A percentile compares a stretch with the other conserved stretches of the same genome.
These are phyloP conservation scores for Jamesozyma hellenica DNA, from an alignment of 805 yeast species.

Conservation along the genomic window DNA sequence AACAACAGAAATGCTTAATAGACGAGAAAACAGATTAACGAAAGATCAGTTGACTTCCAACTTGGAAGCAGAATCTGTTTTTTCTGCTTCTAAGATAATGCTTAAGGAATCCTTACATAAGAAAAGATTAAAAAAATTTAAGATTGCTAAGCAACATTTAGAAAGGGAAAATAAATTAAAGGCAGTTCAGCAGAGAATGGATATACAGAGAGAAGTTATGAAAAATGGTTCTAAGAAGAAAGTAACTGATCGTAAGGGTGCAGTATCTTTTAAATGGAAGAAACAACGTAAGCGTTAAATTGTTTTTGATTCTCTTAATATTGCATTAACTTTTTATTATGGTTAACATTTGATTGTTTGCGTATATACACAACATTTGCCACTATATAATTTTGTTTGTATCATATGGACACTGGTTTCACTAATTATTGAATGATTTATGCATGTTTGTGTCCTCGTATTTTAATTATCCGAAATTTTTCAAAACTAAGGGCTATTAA, in stretches of 20 bases:
- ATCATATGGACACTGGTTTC: too few species aligned
- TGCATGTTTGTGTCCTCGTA: too few species aligned
- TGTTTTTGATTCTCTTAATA: too few species aligned
- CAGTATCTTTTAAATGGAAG: conserved; percentile 73
- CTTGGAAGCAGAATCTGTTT: conserved; percentile 8
- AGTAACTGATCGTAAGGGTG: conserved; percentile 55
- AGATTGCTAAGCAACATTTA: conserved; percentile 51
- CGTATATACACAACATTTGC: too few species aligned
- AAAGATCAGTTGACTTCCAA: conserved; percentile 44
- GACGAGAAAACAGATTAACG: conserved; percentile 64
- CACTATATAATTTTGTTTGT: too few species aligned
- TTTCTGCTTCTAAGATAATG: conserved; percentile 21
- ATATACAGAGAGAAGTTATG: conserved; percentile 76
- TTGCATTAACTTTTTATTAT: too few species aligned
- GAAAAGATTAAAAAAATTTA: conserved; percentile 52
- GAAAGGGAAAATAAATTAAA: conserved; percentile 61
- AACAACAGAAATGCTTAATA: conserved; percentile 47
- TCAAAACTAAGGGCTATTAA: too few species aligned
- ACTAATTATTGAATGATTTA: too few species aligned
- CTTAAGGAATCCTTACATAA: conserved; percentile 35
- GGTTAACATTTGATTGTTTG: too few species aligned
- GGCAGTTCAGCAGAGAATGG: conserved; percentile 63
- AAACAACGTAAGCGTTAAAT: conserved; percentile 51
- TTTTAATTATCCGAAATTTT: too few species aligned
- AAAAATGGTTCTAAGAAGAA: conserved; percentile 83